Conservation (phyloP, 805 yeast genomes). For the Metschnikowia matae region DNA sequence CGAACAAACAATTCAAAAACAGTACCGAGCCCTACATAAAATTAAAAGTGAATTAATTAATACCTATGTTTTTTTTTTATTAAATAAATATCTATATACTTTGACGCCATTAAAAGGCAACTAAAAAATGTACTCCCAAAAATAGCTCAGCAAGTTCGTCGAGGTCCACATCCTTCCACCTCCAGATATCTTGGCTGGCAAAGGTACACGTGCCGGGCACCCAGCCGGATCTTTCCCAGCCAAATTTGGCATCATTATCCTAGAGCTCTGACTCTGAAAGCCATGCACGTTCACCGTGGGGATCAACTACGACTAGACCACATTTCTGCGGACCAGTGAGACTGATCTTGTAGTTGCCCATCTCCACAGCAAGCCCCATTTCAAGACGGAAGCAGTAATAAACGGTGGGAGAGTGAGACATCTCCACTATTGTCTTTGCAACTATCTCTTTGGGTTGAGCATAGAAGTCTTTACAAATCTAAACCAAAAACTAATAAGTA, state of each 20-base stretch:
- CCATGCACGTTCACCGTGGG: conserved; percentile 71
- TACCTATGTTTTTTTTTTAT: too few species aligned
- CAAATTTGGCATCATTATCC: conserved; percentile 56
- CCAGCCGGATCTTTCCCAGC: conserved; percentile 72
- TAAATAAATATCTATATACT: too few species aligned
- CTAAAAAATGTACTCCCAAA: too few species aligned
- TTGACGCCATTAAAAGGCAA: too few species aligned
- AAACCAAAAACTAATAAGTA: too few species aligned
- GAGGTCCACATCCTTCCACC: conserved; percentile 28
- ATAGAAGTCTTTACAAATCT: too few species aligned
- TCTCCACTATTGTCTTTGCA: too few species aligned
- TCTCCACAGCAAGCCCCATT: conserved; percentile 65
- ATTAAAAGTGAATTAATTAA: too few species aligned
- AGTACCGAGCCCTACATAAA: too few species aligned
- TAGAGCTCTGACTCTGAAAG: conserved; percentile 41
- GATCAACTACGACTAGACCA: conserved; percentile 56
- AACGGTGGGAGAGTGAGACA: conserved; percentile 63
- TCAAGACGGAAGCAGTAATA: conserved; percentile 73
- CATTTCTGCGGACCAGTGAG: conserved; percentile 71
- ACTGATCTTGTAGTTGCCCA: conserved; percentile 68
- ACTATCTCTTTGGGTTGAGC: too few species aligned
- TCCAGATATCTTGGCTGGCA: conserved; percentile 81
- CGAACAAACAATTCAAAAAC: too few species aligned
- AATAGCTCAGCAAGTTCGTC: conserved; percentile 10
- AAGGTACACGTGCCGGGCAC: conserved; percentile 69